Evolutionary conservation across 2,329 filamentous ascomycete species (phyloP), one percentile per base, ranked within the genome.

Genomic region (Mycosphaerelloides madeirae): DNA sequence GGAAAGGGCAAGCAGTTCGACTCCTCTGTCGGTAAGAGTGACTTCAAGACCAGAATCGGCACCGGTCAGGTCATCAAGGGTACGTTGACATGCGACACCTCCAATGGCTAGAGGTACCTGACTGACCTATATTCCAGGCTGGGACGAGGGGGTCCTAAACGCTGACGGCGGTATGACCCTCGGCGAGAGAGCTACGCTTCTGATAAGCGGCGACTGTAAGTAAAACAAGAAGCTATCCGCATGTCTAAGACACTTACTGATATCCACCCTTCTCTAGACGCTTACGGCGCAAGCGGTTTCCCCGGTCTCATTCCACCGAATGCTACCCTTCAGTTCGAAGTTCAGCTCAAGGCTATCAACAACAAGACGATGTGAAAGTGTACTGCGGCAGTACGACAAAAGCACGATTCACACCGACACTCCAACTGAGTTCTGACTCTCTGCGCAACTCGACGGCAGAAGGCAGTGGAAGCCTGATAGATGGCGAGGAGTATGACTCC

Each of bases 161-260:
- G 61, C 58, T 19, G 59, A 63, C 32, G 58, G 56, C 33, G 74
- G 80, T 64, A 96, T 98, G 91, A 83, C 84, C 65, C 74, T 95
- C 47, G 90, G 91, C 65, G 91, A 97, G 78, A 91, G 87, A 74
- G 83, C 88, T 42, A 86, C 80, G 40, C 76, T 98, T 54, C 84
- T 83, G 56, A 96, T 97, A 64, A 78, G 83, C 52, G 76, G 78
- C 84, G 89, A 76, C 67, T 22, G 18, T 35, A 18, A 35, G 32
- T 6, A 18, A 3, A 18, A 13, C 5, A 32, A n/a, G n/a, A n/a
- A n/a, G n/a, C n/a, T n/a, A n/a, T n/a, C n/a, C n/a, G n/a, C n/a
- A n/a, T n/a, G n/a, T n/a, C n/a, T n/a, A n/a, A n/a, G n/a, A n/a
- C n/a, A n/a, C n/a, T n/a, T n/a, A n/a, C 31, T 32, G 31, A 32